Conservation (phyloP, 2,329 filamentous ascomycete species). For the Myriosclerotinia scirpicola region DNA sequence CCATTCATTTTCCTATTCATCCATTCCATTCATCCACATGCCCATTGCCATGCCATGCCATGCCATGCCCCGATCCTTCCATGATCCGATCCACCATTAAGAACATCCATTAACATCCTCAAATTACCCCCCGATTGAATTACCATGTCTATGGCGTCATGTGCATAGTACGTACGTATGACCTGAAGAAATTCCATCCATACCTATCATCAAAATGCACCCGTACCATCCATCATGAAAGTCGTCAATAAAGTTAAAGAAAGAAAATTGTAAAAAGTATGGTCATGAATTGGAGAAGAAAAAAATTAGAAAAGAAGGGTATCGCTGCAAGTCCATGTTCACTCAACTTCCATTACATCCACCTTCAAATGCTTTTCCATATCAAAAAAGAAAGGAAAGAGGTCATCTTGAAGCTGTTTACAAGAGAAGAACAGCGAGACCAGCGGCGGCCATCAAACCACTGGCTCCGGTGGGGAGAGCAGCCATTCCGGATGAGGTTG, state of each 20-base stretch:
- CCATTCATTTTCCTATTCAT: background rate
- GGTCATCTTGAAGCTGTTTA: constrained; percentile 29
- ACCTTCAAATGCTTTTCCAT: constrained; percentile 24
- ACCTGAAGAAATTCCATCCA: constrained; percentile 16
- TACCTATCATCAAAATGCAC: constrained; percentile 14
- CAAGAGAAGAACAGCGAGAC: constrained; percentile 39
- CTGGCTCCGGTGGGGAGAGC: constrained; percentile 29
- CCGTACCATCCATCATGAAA: constrained; percentile 18
- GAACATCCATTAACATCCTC: constrained; percentile 14
- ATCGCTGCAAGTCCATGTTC: constrained; percentile 26
- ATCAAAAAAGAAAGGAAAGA: constrained; percentile 14
- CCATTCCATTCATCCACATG: background rate
- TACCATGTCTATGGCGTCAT: constrained; percentile 20
- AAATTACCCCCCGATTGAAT: constrained; percentile 2
- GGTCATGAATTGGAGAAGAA: constrained; percentile 30
- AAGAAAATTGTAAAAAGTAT: constrained; percentile 20
- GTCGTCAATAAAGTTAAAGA: constrained; percentile 21
- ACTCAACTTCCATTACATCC: constrained; percentile 25
- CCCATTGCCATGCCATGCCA: background rate
- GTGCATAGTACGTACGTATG: constrained; percentile 13
- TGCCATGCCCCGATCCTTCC: constrained; percentile 1
- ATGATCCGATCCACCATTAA: constrained; percentile 2
- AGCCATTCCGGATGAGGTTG: constrained; percentile 6
- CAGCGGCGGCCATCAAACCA: constrained; percentile 37
- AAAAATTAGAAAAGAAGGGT: constrained; percentile 29